Percentiles rank a stretch among this genome's conserved stretches.
Conservation (phyloP, 2,329 filamentous ascomycete genomes). For the Sporothrix globosa region DNA sequence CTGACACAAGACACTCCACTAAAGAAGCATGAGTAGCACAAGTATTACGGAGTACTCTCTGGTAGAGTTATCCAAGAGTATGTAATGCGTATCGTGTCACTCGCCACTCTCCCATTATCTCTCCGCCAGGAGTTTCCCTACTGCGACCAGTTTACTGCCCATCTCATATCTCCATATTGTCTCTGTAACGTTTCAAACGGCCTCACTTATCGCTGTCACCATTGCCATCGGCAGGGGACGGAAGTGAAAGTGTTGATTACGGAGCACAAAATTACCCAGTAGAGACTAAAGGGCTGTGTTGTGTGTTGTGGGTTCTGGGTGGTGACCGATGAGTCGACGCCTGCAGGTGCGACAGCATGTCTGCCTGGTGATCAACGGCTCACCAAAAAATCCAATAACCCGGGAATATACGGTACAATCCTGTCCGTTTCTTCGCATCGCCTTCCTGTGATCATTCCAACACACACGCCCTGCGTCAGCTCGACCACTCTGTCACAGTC, state of each 20-base stretch:
- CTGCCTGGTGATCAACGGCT: not conserved
- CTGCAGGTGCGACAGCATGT: conserved; percentile 1
- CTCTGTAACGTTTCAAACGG: conserved; percentile 19
- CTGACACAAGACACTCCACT: not conserved
- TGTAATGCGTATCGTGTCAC: not conserved
- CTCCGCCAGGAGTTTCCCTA: not conserved
- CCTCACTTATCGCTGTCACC: not conserved
- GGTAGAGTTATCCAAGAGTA: conserved; percentile 3
- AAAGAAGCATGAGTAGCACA: not conserved
- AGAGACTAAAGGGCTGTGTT: not conserved
- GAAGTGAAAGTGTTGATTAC: not conserved
- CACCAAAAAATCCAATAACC: not conserved
- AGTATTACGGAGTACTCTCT: not conserved
- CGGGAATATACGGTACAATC: not conserved
- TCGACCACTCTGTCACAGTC: not conserved
- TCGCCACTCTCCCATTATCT: not conserved
- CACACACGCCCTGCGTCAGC: not conserved
- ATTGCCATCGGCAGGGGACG: not conserved
- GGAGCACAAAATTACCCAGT: not conserved
- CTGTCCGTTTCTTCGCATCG: not conserved
- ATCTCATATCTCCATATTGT: not conserved
- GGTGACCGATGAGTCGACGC: not conserved
- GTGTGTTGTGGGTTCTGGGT: not conserved
- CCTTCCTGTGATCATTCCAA: not conserved
- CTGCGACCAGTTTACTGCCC: not conserved